phyloP scores from a whole-genome alignment of 2,329 filamentous ascomycete species.

The Trichoderma oligosporum region DNA sequence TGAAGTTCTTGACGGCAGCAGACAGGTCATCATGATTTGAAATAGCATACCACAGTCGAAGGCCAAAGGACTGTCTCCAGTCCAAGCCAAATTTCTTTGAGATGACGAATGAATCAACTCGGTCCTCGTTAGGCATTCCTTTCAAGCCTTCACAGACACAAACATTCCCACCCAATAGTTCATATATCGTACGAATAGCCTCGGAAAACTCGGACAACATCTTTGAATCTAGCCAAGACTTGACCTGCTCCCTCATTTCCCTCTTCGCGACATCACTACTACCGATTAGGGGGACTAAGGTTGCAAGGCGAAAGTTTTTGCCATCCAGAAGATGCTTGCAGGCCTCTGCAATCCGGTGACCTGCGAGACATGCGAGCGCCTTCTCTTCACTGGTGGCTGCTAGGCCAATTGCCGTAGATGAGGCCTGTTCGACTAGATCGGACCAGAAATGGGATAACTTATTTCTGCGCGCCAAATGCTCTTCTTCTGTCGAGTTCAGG shows the following conservation, averaged over 20 bases:
- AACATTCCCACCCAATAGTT: slow-evolving; percentile 84
- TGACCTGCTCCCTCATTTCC: slow-evolving; percentile 75
- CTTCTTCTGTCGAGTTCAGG: slow-evolving; percentile 39
- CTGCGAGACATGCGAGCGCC: slow-evolving; percentile 74
- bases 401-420: slow-evolving; percentile 52
- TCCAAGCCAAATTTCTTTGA: slow-evolving; percentile 80
- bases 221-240: slow-evolving; percentile 78
- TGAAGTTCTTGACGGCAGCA: slow-evolving; percentile 68
- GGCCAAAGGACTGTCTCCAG: slow-evolving; percentile 90
- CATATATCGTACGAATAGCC: slow-evolving; percentile 80
- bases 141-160: slow-evolving; percentile 76
- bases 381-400: slow-evolving; percentile 72
- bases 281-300: slow-evolving; percentile 77
- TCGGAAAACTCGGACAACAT: slow-evolving; percentile 84
- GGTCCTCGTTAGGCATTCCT: slow-evolving; percentile 71
- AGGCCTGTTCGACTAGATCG: slow-evolving; percentile 59
- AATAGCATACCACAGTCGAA: slow-evolving; percentile 85
- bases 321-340: slow-evolving; percentile 74
- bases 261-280: slow-evolving; percentile 64
- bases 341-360: slow-evolving; percentile 75
- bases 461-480: slow-evolving; percentile 50
- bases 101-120: slow-evolving; percentile 74
- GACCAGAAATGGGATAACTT: slow-evolving; percentile 66
- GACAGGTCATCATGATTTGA: slow-evolving; percentile 65
- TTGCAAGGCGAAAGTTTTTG: slow-evolving; percentile 79